Evolutionary conservation across 768 basidiomycete genomes (phyloP).

Genomic region (Hirschioporus abietinus): DNA sequence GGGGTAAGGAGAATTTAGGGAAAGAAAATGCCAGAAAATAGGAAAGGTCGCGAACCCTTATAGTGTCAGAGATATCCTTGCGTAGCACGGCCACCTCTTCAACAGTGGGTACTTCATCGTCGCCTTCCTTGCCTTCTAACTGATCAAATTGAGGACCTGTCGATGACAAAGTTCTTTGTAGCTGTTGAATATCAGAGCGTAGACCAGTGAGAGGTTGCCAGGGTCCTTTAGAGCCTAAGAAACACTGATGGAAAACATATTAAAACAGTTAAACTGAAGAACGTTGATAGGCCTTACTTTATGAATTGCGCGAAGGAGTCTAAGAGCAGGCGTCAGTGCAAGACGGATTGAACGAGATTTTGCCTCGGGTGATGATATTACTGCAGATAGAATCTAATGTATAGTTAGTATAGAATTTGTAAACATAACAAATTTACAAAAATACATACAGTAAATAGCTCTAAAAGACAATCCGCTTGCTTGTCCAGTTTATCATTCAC

Average conservation of each 20-base stretch:
- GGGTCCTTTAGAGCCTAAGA: neutral
- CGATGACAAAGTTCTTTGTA: neutral
- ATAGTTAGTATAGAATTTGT: neutral
- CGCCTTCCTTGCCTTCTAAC: constrained; percentile 18
- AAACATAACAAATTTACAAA: neutral
- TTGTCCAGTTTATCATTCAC: neutral
- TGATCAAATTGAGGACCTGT: neutral
- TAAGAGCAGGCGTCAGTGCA: neutral
- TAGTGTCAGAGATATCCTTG: constrained; percentile 44
- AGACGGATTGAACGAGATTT: neutral
- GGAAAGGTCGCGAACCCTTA: neutral
- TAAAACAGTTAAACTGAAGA: neutral
- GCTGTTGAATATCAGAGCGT: neutral
- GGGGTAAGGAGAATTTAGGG: neutral
- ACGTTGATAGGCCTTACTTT: neutral
- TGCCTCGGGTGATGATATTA: neutral
- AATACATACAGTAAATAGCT: neutral
- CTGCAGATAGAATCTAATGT: neutral
- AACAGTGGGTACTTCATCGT: constrained; percentile 20
- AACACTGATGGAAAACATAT: neutral
- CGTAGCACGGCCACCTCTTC: constrained; percentile 32
- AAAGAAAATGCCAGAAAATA: constrained; percentile 4
- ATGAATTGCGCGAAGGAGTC: neutral
- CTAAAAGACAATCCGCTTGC: neutral
- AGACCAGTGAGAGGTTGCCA: neutral